Base-by-base conservation (phyloP, 768 basidiomycete species). In the Lanmaoa rubissima region DNA sequence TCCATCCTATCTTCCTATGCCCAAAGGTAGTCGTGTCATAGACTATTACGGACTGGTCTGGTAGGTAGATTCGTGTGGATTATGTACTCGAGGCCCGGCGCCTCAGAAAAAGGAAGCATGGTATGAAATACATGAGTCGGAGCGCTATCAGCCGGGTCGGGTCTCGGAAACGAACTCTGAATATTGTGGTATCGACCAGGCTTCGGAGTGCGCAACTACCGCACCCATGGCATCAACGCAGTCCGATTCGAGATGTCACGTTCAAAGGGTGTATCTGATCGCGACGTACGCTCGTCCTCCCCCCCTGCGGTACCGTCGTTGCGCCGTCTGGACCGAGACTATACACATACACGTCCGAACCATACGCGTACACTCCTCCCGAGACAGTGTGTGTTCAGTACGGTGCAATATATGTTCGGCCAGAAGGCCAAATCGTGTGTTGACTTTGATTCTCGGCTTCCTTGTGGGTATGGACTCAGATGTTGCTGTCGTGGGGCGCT, bases 211-310 rank as follows among this genome's bases (percentile, higher is more conserved):
- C 9, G 35, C 44, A 9, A n/a, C 21, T 4, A 9, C 19, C 21
- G 19, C 12, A 47, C 38, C 28, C n/a, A 8, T 26, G 43, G 7
- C 46, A 38, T 42, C 4, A 8, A 48, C 17, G 12, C 38, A 14
- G 61, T 55, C 62, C 24, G 42, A 28, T 54, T 62, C 49, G 7
- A 32, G 2, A 62, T 38, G 49, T 43, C 48, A 44, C 36, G 4
- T 35, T 48, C 24, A 21, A 50, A 11, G 13, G 36, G 11, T 7
- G 24, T 21, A 17, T 28, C 9, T 16, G 12, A 39, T 12, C n/a
- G 14, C 32, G 19, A 39, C 10, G 21, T 31, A 17, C 14, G 32
- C 35, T 24, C 3, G n/a, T 28, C 13, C 31, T 8, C 26, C 17
- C 8, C n/a, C 4, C 26, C n/a, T 43, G 2, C 44, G 34, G 19